Evolutionary conservation across 352 stramenopile species (phyloP).

Genomic region (Globisporangium acanthophoron): DNA sequence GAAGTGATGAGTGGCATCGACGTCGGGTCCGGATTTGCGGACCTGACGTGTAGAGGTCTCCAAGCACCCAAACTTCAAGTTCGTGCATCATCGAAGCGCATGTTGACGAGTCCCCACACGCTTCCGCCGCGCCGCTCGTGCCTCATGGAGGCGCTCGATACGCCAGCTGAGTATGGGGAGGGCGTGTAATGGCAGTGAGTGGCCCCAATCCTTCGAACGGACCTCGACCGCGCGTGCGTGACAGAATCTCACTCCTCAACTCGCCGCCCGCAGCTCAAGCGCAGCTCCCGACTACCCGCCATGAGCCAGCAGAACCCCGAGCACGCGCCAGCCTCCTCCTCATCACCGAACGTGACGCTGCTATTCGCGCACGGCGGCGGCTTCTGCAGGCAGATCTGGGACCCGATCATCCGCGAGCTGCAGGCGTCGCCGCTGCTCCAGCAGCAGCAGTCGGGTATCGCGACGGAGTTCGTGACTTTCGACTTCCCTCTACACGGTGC

Average conservation of each 20-base stretch:
- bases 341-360: slow-evolving; percentile 8
- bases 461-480: slow-evolving; percentile 17
- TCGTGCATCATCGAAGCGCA: not conserved
- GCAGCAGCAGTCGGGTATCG: slow-evolving; percentile 14
- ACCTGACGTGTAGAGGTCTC: not conserved
- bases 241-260: too few relatives aligned
- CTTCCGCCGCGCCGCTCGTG: too few relatives aligned
- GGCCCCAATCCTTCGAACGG: too few relatives aligned
- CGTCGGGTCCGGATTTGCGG: not conserved
- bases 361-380: slow-evolving; percentile 11
- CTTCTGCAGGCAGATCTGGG: slow-evolving; percentile 49
- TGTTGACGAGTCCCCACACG: not conserved
- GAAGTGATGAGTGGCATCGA: not conserved
- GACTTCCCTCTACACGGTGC: slow-evolving; percentile 36
- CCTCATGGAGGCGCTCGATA: too few relatives aligned
- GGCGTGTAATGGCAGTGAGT: too few relatives aligned
- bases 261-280: too few relatives aligned
- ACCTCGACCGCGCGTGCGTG: too few relatives aligned
- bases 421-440: slow-evolving; percentile 2
- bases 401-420: slow-evolving; percentile 31
- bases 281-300: too few relatives aligned
- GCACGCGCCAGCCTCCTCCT: too few relatives aligned
- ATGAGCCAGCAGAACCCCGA: too few relatives aligned
- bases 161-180: too few relatives aligned
- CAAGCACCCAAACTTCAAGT: not conserved